Conservation (phyloP, 2,329 filamentous ascomycete genomes). For the Gaeumannomyces tritici region DNA sequence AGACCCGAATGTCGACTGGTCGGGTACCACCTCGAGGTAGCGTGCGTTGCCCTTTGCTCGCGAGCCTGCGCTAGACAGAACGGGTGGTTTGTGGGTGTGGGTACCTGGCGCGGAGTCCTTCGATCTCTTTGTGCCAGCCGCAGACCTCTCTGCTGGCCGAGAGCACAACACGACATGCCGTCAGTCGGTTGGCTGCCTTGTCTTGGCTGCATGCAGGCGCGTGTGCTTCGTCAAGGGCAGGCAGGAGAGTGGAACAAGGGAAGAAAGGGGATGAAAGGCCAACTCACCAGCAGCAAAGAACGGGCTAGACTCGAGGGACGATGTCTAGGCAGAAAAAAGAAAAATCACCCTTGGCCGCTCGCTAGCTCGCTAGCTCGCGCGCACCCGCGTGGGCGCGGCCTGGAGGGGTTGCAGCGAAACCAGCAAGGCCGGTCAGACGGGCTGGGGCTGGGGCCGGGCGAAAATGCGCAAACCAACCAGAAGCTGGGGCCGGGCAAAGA, state of each 20-base stretch:
- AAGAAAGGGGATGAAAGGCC: not conserved
- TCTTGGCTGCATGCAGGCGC: not conserved
- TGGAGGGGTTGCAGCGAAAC: not conserved
- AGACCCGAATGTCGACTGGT: not conserved
- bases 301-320: no score
- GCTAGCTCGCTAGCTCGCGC: not conserved
- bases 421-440: not conserved
- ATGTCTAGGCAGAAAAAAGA: not conserved
- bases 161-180: no score
- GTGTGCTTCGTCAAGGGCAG: not conserved
- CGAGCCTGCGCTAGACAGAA: not conserved
- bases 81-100: not conserved
- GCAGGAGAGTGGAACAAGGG: no score
- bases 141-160: not conserved
- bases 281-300: not conserved
- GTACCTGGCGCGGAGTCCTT: not conserved
- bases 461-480: not conserved
- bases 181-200: not conserved
- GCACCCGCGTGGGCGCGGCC: not conserved
- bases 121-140: not conserved
- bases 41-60: not conserved
- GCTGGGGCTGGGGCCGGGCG: not conserved
- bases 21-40: not conserved
- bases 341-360: not conserved
- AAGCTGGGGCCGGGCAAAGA: not conserved